These are phyloP conservation scores for Hebeloma cylindrosporum DNA, from an alignment of 768 basidiomycete genomes.

Conservation along the genomic window DNA sequence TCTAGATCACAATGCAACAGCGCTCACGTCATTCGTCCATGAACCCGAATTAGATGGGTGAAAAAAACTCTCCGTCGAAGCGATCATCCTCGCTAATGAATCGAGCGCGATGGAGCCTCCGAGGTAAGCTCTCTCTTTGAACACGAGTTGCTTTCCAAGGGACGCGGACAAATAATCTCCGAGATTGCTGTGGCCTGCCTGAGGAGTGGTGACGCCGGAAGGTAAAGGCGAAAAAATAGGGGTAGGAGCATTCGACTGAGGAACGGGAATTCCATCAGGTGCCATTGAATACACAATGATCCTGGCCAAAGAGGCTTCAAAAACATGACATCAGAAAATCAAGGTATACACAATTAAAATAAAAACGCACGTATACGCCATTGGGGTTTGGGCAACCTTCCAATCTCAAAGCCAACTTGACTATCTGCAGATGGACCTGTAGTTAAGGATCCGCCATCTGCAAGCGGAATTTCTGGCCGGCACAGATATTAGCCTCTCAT, in stretches of 20 bases:
- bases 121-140: constrained; percentile 57
- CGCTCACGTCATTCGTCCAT: constrained; percentile 75
- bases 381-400: constrained; percentile 65
- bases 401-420: constrained; percentile 71
- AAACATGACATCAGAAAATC: constrained; percentile 13
- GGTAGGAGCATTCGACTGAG: constrained; percentile 64
- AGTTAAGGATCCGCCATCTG: constrained; percentile 70
- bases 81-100: constrained; percentile 80
- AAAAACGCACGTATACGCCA: constrained; percentile 68
- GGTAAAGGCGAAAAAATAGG: constrained; percentile 72
- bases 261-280: constrained; percentile 55
- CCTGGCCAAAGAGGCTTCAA: constrained; percentile 71
- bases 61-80: constrained; percentile 88
- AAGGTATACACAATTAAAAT: constrained; percentile 8
- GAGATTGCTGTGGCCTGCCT: constrained; percentile 42
- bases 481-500: constrained; percentile 7
- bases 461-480: constrained; percentile 63
- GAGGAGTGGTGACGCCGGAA: constrained; percentile 62
- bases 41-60: constrained; percentile 86
- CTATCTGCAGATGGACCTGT: constrained; percentile 77
- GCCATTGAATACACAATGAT: constrained; percentile 91
- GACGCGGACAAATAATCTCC: constrained; percentile 63
- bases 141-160: constrained; percentile 43
- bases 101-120: constrained; percentile 85
- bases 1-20: not conserved